Base-by-base conservation (phyloP, 192 early-diverging fungal species). In the Funneliformis mosseae region DNA sequence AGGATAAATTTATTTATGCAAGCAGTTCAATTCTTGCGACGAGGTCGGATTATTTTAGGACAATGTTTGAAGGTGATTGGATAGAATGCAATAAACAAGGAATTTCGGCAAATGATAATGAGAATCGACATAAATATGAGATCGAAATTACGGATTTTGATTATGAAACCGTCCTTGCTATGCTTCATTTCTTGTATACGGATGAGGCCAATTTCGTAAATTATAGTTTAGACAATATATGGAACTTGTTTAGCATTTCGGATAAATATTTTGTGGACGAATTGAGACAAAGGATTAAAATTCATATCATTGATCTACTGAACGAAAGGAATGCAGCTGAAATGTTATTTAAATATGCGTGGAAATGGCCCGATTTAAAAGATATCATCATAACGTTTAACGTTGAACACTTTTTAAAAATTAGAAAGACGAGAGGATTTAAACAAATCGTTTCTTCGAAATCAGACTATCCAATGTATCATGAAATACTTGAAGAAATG, bases 11-110 rank as follows among this genome's bases (percentile, higher is more conserved):
- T 45, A 78, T 78, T 50, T 78, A 68, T 69, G 77, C 77, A 16
- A 78, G 25, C n/a, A 78, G 77, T 78, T 18, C 39, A 11, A 78
- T 78, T 48, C 43, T 78, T 16, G 43, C 64, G 12, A 78, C 43
- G 39, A 33, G 77, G 16, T 78, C 77, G 8, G 77, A 78, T 25
- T 78, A 78, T 78, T 78, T 78, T 67, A 43, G 68, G 18, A 28
- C 63, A 66, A 78, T 78, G 77, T 78, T 78, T 78, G 42, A 60
- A 27, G 77, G 77, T 1, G 11, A 63, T 28, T 78, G 77, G 77
- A 46, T 60, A 18, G 77, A 78, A 69, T 67, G 50, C 23, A 76
- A 48, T 25, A n/a, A n/a, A 42, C 8, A 28, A 41, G 33, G 6
- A 23, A 55, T 27, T 27, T 45, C 18, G 55, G n/a, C 27, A 39